Base-by-base conservation (phyloP, 805 yeast species). In the Lipomyces chichibuensis region DNA sequence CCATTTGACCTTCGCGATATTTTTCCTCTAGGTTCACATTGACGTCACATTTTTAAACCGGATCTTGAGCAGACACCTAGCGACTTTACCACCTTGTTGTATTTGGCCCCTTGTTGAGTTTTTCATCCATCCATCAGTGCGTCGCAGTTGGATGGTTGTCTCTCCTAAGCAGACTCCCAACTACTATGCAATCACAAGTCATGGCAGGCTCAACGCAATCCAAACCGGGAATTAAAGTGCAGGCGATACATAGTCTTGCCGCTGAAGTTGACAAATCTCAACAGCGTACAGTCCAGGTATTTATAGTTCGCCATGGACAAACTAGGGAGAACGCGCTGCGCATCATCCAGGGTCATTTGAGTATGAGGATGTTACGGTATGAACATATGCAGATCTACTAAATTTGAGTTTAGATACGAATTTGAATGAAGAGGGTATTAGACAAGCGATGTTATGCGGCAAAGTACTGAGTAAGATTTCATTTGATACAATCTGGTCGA, bases 311-410 rank as follows among this genome's bases (percentile, higher is more conserved):
- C 2, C 70, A 67, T 53, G 70, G 70, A 2, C 67, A 61, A 9
- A 67, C 70, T 17, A 32, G 53, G 23, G 70, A 64, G 56, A 67
- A 67, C 43, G 59, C 56, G n/a, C 14, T 39, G 52, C 70, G 61
- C 61, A 64, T 67, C 46, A 64, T 67, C 39, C 70, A 67, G 33
- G 70, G 70, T 2, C 70, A 67, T 49, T 13, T 67, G 51, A 37
- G 70, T 66, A 60, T 3, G 59, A 32, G 13, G 5, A 43, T 43
- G 9, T 43, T 17, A n/a, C 25, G 8, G n/a, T 43, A 29, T 52
- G n/a, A 20, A 20, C 33, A 55, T 1, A 20, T 7, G 43, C 58
- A 55, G 23, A 55, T 27, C 58, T 20, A 32, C 13, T 13, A 37
- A n/a, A 25, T 35, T 17, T 20, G 27, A 14, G 13, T 20, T 37